Percentiles rank a stretch among this genome's conserved stretches.
phyloP scores from a whole-genome alignment of 805 yeast species.

The Sugiyamaella lignohabitans region DNA sequence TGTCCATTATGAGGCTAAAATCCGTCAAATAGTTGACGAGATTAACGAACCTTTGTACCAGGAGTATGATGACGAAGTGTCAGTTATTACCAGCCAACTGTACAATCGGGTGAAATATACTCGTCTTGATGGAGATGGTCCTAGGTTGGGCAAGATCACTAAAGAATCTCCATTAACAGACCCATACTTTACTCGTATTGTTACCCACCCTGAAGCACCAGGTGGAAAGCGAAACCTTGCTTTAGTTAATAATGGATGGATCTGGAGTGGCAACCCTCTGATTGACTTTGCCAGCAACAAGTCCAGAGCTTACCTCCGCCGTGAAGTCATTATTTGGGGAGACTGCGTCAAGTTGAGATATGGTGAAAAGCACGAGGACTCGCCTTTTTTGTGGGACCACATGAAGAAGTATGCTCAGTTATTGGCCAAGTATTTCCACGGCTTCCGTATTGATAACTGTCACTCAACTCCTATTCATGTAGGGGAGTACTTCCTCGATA shows the following conservation, averaged over 20 bases:
- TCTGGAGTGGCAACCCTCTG: constrained; percentile 94
- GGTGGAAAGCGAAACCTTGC: constrained; percentile 54
- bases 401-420: constrained; percentile 71
- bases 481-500: constrained; percentile 80
- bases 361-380: constrained; percentile 70
- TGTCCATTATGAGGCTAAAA: constrained; percentile 36
- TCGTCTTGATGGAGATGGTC: constrained; percentile 77
- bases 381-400: constrained; percentile 83
- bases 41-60: constrained; percentile 67
- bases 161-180: constrained; percentile 62
- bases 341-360: constrained; percentile 92
- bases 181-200: constrained; percentile 77
- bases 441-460: constrained; percentile 90
- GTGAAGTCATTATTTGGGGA: constrained; percentile 97
- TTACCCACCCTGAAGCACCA: constrained; percentile 30
- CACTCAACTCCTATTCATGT: constrained; percentile 96
- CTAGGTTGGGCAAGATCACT: constrained; percentile 59
- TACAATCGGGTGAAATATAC: constrained; percentile 69
- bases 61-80: constrained; percentile 68
- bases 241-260: constrained; percentile 96
- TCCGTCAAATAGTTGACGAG: constrained; percentile 54
- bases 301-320: constrained; percentile 74
- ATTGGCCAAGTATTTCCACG: constrained; percentile 72
- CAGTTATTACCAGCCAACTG: constrained; percentile 59
- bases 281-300: constrained; percentile 83